A percentile compares a stretch with the other conserved stretches of the same genome.
phyloP scores from a whole-genome alignment of 352 stramenopile species.

The Phytophthora hibernalis region DNA sequence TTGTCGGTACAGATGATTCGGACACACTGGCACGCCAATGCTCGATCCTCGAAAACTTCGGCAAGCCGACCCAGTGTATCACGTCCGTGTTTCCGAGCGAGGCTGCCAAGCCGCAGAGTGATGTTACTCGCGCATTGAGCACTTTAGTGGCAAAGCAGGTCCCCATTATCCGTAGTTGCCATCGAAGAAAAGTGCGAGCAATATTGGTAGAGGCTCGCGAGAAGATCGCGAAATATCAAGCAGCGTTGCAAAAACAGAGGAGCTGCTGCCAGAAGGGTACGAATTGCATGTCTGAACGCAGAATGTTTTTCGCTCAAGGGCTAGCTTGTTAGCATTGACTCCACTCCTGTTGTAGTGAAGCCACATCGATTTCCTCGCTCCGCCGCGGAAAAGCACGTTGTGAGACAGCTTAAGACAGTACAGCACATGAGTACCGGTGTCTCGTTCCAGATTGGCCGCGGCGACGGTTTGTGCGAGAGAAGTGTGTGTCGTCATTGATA shows the following conservation, averaged over 20 bases:
- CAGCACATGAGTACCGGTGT: neutral
- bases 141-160: slow-evolving; percentile 37
- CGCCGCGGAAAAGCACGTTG: slow-evolving; percentile 16
- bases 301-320: neutral
- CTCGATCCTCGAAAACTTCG: slow-evolving; percentile 42
- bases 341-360: slow-evolving; percentile 7
- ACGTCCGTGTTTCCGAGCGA: slow-evolving; percentile 40
- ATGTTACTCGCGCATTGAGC: slow-evolving; percentile 37
- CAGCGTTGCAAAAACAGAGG: slow-evolving; percentile 21
- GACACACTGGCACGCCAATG: slow-evolving; percentile 34
- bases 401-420: slow-evolving; percentile 17
- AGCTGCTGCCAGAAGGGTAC: slow-evolving; percentile 19
- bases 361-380: slow-evolving; percentile 18
- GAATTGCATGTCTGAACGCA: neutral
- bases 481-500: slow-evolving; percentile 22
- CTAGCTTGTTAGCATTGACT: slow-evolving; percentile 14
- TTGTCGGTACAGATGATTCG: slow-evolving; percentile 37
- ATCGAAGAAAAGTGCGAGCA: slow-evolving; percentile 34
- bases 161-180: slow-evolving; percentile 38
- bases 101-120: slow-evolving; percentile 28
- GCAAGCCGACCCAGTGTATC: slow-evolving; percentile 41
- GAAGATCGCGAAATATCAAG: slow-evolving; percentile 32
- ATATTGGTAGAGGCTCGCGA: slow-evolving; percentile 38
- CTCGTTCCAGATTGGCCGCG: slow-evolving; percentile 30
- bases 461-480: slow-evolving; percentile 22